Percentiles rank a stretch among this genome's conserved stretches.
phyloP scores from a whole-genome alignment of 805 yeast genomes.

The Sporopachydermia lactativora region DNA sequence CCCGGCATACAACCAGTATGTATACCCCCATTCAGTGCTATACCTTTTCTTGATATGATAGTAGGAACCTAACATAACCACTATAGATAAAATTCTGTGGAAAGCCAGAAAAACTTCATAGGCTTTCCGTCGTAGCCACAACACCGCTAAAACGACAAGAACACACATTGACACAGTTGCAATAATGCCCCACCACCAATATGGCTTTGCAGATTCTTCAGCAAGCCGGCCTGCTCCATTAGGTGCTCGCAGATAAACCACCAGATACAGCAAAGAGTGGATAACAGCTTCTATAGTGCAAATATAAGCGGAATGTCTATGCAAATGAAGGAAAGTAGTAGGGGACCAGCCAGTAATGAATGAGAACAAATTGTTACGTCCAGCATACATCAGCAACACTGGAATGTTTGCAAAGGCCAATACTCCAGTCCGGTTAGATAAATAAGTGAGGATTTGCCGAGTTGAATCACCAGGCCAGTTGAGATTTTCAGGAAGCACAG shows the following conservation, averaged over 20 bases:
- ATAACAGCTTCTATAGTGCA: background rate
- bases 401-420: background rate
- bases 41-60: too few relatives aligned
- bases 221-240: too few relatives aligned
- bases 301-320: background rate
- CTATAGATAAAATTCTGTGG: conserved; percentile 22
- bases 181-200: background rate
- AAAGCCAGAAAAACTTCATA: conserved; percentile 1
- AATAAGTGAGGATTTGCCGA: background rate
- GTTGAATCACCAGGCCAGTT: too few relatives aligned
- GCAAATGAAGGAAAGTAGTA: background rate
- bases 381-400: background rate
- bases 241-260: too few relatives aligned
- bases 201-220: background rate
- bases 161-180: background rate
- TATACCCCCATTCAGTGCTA: conserved; percentile 33
- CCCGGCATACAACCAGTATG: conserved; percentile 36
- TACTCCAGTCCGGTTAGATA: background rate
- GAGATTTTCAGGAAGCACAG: too few relatives aligned
- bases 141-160: background rate
- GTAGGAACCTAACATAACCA: conserved; percentile 42
- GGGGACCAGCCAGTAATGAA: background rate
- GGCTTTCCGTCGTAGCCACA: background rate
- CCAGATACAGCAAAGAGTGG: background rate
- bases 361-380: background rate